Evolutionary conservation across 805 yeast species (phyloP), one percentile per base, ranked within the genome.

Genomic region (Kazachstania taianensis): DNA sequence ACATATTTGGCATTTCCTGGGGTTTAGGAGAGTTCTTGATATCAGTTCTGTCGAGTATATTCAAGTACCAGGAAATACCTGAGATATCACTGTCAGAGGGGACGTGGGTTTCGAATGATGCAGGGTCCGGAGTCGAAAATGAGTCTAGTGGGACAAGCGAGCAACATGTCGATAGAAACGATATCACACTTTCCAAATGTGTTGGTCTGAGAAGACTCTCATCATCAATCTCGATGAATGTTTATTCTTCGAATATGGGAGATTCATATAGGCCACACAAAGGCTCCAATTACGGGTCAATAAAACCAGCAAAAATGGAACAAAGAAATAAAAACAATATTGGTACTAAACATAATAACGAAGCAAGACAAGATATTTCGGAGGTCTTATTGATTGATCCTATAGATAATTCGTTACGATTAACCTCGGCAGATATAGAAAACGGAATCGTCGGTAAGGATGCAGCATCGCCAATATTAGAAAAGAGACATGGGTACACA

Each of bases 1-100:
- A 52, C 36, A 38, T 63, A 6, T 64, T 63, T 41, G 70, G 67
- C 3, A 42, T 59, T 9, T 50, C 52, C 2, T 63, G 65, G 59
- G 51, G 63, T 22, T 26, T 62, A 8, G 52, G 54, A 27, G 67
- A 63, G 34, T 42, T 59, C 3, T 35, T 53, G 18, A 42, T 54
- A 12, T 42, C 58, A 22, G 39, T 57, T 2, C 20, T 50, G 6
- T 50, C 45, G 10, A 51, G 51, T 30, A 27, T 56, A 20, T 47
- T 49, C 26, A 40, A 38, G 30, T 58, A 45, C 32, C 52, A 48
- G 39, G 61, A 57, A 29, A 28, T 52, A 7, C 32, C 46, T 7
- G 7, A 28, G 3, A 40, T 26, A 10, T 9, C 17, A 13, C 15
- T 10, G 9, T 26, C 29, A 26, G 29, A 26, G 9, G 27, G 33